Evolutionary conservation across 768 basidiomycete genomes (phyloP), one percentile per base, ranked within the genome.

Genomic region (Ramaria sp.): DNA sequence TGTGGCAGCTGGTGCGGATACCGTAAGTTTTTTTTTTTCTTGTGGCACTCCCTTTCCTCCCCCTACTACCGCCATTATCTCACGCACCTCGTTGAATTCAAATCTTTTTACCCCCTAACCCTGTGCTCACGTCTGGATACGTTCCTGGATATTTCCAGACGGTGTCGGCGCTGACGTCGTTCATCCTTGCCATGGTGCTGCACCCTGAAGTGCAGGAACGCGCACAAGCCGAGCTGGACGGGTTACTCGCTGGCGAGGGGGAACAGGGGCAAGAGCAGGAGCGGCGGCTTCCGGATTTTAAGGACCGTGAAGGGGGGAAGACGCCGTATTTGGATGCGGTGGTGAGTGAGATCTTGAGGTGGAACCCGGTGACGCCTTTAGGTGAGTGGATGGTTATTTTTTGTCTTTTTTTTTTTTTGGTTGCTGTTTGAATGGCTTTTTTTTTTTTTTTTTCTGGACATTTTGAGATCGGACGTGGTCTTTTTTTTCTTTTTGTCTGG

Each of bases 311-410:
- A 8, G 32, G 1, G 13, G 32, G 32, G 32, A 8, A 2, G 5
- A 34, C 27, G 18, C 50, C 50, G 20, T 51, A 51, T 41, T 15
- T 51, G 5, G 20, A 36, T 6, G 63, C 60, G n/a, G 47, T 69
- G 27, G 60, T 65, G 18, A 64, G 54, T 57, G 68, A 69, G 47
- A 54, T 52, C 24, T 59, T 76, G 10, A 64, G 75, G 30, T 67
- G 61, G 61, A 43, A 56, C 3, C 59, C 61, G 16, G 38, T 51
- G n/a, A 38, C 36, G 7, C 50, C 50, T 9, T 28, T 51, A 51
- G 32, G 32, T 34, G 32, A 8, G 32, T 34, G 10, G 30, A 10
- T 10, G 30, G 30, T n/a, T 24, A 42, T 42, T 5, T 42, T 24
- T 5, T 15, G 13, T 4, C 22, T 15, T n/a, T 42, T 5, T 32